Conservation (phyloP, 2,329 filamentous ascomycete species). For the Hypoxylon sp. region DNA sequence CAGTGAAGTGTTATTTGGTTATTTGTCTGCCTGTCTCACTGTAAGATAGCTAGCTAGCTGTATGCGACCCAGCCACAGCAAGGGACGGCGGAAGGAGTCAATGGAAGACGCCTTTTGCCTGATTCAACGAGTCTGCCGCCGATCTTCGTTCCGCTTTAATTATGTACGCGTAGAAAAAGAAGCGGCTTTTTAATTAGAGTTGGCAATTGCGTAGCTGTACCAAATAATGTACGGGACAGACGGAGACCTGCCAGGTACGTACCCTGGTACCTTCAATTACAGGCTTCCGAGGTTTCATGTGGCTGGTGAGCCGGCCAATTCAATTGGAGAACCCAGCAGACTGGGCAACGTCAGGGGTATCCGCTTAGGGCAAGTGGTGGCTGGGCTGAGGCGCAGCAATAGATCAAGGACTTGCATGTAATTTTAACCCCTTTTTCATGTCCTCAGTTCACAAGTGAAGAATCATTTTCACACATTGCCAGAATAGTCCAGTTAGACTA, state of each 20-base stretch:
- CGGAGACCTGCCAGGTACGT: slow-evolving; percentile 22
- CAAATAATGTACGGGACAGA: slow-evolving; percentile 19
- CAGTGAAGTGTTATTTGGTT: slow-evolving; percentile 21
- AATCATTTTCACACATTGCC: neutral
- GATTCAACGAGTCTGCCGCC: neutral
- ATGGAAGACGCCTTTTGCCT: neutral
- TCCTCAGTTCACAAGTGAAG: neutral
- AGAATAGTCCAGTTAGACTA: too few relatives aligned
- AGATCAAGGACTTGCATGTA: too few relatives aligned
- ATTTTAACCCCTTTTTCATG: neutral
- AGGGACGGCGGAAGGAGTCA: slow-evolving; percentile 2
- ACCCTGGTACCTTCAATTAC: neutral
- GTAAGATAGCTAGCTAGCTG: slow-evolving; percentile 18
- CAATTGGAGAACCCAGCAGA: neutral
- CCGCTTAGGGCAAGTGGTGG: neutral
- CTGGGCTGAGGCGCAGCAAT: slow-evolving; percentile 1
- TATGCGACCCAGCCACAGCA: slow-evolving; percentile 23
- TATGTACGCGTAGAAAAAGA: slow-evolving; percentile 10
- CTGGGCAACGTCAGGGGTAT: neutral
- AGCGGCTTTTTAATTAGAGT: neutral
- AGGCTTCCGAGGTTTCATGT: neutral
- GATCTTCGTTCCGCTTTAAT: slow-evolving; percentile 13
- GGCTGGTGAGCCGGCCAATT: slow-evolving; percentile 5
- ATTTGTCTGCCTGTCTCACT: slow-evolving; percentile 26
- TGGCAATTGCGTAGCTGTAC: slow-evolving; percentile 20